phyloP scores from a whole-genome alignment of 306 rosid species.

The Malus domestica region DNA sequence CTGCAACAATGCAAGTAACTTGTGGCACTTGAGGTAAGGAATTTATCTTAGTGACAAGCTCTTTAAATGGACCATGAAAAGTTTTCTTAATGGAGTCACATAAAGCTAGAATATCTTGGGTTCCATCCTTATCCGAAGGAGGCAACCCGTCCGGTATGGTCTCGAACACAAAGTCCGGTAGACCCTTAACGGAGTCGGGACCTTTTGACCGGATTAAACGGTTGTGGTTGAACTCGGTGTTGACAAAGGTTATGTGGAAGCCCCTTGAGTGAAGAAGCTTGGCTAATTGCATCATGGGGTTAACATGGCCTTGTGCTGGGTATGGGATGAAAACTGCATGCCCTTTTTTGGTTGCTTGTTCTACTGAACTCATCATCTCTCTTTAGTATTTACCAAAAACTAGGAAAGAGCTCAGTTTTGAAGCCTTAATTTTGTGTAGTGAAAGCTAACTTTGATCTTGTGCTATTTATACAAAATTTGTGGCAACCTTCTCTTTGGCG shows the following conservation, averaged over 20 bases:
- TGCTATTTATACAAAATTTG: neutral
- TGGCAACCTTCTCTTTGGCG: neutral
- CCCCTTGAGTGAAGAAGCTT: slow-evolving; percentile 9
- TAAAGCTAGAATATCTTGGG: slow-evolving; percentile 10
- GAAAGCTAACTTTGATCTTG: neutral
- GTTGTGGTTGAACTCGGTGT: slow-evolving; percentile 15
- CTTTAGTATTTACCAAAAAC: neutral
- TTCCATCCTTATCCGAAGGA: slow-evolving; percentile 7
- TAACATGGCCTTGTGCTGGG: slow-evolving; percentile 28
- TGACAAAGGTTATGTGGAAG: slow-evolving; percentile 13
- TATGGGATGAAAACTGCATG: slow-evolving; percentile 10
- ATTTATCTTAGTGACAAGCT: slow-evolving; percentile 13
- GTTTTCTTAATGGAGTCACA: slow-evolving; percentile 13
- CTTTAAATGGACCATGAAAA: slow-evolving; percentile 15
- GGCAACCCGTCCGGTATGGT: slow-evolving; percentile 22
- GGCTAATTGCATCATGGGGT: slow-evolving; percentile 19
- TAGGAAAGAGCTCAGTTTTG: neutral
- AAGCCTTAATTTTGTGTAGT: no score
- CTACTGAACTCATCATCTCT: neutral
- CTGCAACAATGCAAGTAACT: slow-evolving; percentile 14
- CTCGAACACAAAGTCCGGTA: slow-evolving; percentile 12
- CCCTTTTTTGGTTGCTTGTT: neutral
- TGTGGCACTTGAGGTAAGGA: neutral
- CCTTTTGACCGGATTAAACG: neutral
- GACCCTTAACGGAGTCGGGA: neutral